Base-by-base conservation (phyloP, 2,329 filamentous ascomycete species). In the Dendrostoma leiphaemia region DNA sequence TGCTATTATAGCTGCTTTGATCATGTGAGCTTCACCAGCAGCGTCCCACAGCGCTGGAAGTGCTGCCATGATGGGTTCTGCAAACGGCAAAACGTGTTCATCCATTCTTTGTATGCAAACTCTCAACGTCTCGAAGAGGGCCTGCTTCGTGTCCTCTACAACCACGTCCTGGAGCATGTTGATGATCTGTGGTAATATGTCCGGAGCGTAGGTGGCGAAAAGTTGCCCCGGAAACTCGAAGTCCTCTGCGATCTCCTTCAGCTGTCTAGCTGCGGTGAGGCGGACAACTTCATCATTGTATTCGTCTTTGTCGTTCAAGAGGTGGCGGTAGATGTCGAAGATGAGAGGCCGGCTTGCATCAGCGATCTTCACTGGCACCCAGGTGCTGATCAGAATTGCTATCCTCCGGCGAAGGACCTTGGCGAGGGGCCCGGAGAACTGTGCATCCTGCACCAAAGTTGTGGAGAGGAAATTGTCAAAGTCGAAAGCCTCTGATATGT, bases 1-100 rank as follows among this genome's bases (percentile, higher is more conserved):
- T 2, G 89, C 90, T 54, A 97, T 81, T 49, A 97, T 91, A 1
- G 91, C 86, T 71, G 97, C 92, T 70, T 97, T 97, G 78, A 97
- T 89, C 69, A 97, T 83, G 71, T 91, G 90, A 64, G 94, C 90
- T 2, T 75, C 71, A 1, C 87, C 90, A 3, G 90, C 91, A 48
- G 86, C 83, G 57, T 90, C 86, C 94, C 94, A 99, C 0, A 97
- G 78, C 4, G 79, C 79, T 0, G 93, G 92, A 6, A 97, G 78
- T 12, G 91, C 81, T 1, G 83, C 78, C 69, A 99, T 87, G 57
- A 99, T 89, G 56, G 87, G 84, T 63, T 96, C 90, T 5, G 90
- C 90, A 58, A 86, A 86, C 43, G 78, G 78, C 1, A 77, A 71
- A 2, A 85, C 86, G 60, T 89, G 78, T 31, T 85, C 80, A 64